Percentiles rank a stretch among this genome's conserved stretches.
phyloP scores from a whole-genome alignment of 371 early-diverging fungal genomes.

The Haplosporangium sp. region DNA sequence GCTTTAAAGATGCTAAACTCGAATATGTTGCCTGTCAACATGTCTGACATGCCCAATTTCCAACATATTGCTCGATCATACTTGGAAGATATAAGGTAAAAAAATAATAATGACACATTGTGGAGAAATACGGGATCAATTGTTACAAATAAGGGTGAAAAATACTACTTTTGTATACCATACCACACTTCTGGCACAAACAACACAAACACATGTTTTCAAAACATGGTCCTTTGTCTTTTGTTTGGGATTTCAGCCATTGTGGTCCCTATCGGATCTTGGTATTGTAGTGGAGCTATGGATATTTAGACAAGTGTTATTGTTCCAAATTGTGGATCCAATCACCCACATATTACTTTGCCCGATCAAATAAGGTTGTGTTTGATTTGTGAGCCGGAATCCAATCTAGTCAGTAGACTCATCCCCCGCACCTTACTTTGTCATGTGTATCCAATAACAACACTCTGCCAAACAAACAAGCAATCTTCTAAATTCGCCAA shows the following conservation, averaged over 20 bases:
- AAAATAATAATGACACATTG: constrained; percentile 28
- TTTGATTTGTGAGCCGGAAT: background rate
- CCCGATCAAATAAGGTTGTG: background rate
- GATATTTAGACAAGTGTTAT: no score
- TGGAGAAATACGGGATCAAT: constrained; percentile 27
- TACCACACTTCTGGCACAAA: background rate
- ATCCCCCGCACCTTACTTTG: background rate
- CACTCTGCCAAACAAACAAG: background rate
- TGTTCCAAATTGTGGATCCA: background rate
- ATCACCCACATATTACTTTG: background rate
- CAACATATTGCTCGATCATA: constrained; percentile 58
- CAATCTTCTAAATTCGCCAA: background rate
- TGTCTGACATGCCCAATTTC: constrained; percentile 61
- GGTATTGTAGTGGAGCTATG: background rate
- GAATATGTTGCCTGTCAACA: constrained; percentile 58
- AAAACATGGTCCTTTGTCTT: background rate
- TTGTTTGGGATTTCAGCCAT: background rate
- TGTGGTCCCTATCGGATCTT: background rate
- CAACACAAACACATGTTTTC: constrained; percentile 2
- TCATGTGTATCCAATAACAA: background rate
- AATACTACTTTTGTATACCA: background rate
- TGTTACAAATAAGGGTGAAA: background rate
- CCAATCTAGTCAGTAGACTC: no score
- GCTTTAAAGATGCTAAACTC: constrained; percentile 66
- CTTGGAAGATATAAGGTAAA: constrained; percentile 60